phyloP scores from a whole-genome alignment of 768 basidiomycete genomes.

The Brasilioporus rufonigricans region DNA sequence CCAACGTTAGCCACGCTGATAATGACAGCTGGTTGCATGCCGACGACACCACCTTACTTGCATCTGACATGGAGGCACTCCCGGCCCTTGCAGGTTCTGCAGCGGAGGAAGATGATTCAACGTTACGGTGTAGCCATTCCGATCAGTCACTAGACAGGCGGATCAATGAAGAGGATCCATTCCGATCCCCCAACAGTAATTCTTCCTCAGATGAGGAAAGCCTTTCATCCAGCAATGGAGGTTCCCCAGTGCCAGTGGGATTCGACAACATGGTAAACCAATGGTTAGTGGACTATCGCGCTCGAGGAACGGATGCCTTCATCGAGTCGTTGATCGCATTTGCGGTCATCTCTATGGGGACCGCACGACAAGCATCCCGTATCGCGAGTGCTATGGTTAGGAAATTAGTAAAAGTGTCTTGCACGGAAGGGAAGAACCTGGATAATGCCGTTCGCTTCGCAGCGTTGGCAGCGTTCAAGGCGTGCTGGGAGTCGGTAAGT shows the following conservation, averaged over 20 bases:
- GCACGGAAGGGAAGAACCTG: conserved; percentile 10
- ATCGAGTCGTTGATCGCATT: conserved; percentile 17
- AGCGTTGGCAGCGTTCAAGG: conserved; percentile 15
- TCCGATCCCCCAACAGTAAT: neutral
- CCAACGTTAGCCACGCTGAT: neutral
- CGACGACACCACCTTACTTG: neutral
- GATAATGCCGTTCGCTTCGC: conserved; percentile 12
- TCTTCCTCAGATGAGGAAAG: conserved; percentile 14
- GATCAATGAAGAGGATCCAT: neutral
- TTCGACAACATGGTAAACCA: conserved; percentile 17
- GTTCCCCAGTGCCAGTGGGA: neutral
- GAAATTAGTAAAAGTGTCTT: conserved; percentile 6
- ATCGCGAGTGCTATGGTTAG: conserved; percentile 11
- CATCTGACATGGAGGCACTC: conserved; percentile 1
- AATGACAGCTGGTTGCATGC: conserved; percentile 2
- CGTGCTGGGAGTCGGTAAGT: conserved; percentile 17
- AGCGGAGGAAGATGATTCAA: neutral
- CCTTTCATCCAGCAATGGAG: neutral
- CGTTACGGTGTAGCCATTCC: neutral
- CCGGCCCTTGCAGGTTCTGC: neutral
- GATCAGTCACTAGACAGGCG: neutral
- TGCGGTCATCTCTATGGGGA: conserved; percentile 10
- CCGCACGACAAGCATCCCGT: conserved; percentile 14
- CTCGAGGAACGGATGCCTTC: conserved; percentile 13
- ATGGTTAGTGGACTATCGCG: conserved; percentile 24